These are phyloP conservation scores for Parietichytrium sp. DNA, from an alignment of 108 stramenopile genomes.

Conservation along the genomic window DNA sequence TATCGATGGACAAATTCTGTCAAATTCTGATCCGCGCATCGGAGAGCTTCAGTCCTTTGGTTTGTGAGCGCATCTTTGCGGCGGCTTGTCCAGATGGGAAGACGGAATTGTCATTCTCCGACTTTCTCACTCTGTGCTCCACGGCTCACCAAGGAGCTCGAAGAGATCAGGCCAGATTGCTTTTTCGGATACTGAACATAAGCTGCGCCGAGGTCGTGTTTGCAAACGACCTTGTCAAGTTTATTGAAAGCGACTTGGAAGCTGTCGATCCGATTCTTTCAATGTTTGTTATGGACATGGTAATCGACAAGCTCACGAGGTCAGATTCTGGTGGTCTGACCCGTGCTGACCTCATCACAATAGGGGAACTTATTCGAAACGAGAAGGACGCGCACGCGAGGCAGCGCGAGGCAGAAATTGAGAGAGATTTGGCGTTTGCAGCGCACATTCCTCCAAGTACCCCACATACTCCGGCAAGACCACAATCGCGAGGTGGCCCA, in stretches of 20 bases:
- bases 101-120: neutral
- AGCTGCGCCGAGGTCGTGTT: neutral
- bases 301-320: neutral
- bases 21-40: neutral
- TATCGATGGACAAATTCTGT: neutral
- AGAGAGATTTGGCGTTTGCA: no score
- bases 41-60: neutral
- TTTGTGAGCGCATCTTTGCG: neutral
- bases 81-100: neutral
- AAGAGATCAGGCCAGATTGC: neutral
- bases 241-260: neutral
- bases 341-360: neutral
- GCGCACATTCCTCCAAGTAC: no score
- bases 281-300: neutral
- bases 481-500: no score
- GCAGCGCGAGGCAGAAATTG: no score
- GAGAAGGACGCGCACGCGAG: neutral
- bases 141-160: neutral
- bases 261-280: neutral
- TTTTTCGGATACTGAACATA: neutral
- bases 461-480: no score
- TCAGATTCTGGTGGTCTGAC: neutral
- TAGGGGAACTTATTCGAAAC: neutral
- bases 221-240: neutral
- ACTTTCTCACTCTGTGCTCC: neutral